phyloP scores from a whole-genome alignment of 2,329 filamentous ascomycete genomes.

The Hypoxylon sp. region DNA sequence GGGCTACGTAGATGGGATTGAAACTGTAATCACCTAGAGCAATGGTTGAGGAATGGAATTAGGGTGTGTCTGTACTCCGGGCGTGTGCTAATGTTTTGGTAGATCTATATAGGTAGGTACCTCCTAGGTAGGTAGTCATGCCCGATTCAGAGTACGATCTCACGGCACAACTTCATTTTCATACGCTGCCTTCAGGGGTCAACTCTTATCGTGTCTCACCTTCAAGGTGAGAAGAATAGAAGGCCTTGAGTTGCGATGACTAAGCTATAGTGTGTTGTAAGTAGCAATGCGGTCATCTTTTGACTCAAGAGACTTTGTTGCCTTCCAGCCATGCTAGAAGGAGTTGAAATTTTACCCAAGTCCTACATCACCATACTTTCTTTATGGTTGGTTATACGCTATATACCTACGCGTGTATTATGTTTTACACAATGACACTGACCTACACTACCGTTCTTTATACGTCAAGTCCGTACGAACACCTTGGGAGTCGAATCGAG shows the following conservation, averaged over 20 bases:
- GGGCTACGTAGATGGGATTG: neutral
- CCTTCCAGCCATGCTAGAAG: neutral
- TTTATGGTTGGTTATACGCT: neutral
- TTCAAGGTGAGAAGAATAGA: neutral
- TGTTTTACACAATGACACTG: neutral
- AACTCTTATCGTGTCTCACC: neutral
- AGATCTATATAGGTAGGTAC: neutral
- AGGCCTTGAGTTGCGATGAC: neutral
- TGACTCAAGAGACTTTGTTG: neutral
- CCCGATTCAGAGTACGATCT: neutral
- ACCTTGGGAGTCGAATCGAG: neutral
- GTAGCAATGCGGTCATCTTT: neutral
- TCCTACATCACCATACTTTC: neutral
- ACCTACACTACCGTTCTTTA: neutral
- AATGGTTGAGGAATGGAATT: neutral
- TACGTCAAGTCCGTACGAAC: neutral
- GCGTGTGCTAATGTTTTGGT: neutral
- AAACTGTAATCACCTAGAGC: neutral
- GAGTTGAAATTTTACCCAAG: neutral
- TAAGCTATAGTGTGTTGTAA: neutral
- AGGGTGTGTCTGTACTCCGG: neutral
- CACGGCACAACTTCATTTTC: neutral
- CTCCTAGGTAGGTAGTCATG: constrained; percentile 3
- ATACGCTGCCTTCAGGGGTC: neutral
- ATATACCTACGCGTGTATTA: neutral